Percentiles rank a stretch among this genome's conserved stretches.
Evolutionary conservation across 306 rosid genomes (phyloP).

Genomic region (Mimosa pudica): DNA sequence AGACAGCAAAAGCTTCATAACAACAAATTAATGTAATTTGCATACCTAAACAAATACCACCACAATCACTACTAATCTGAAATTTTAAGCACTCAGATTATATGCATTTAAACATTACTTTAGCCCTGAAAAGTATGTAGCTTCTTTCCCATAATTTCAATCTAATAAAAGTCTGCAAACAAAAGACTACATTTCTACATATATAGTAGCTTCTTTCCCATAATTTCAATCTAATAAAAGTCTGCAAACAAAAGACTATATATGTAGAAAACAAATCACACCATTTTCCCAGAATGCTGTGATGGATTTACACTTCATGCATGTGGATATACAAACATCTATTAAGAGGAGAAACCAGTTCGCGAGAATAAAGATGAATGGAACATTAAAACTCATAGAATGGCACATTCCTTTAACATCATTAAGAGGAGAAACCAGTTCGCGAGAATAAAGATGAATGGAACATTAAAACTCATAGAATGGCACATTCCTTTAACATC

Average conservation of each 20-base stretch:
- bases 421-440: not conserved
- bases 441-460: not conserved
- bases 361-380: not conserved
- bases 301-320: not conserved
- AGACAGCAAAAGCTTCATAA: not conserved
- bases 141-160: conserved; percentile 5
- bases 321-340: not conserved
- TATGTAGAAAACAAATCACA: not conserved
- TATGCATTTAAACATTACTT: conserved; percentile 12
- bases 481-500: not conserved
- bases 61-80: not conserved
- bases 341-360: not conserved
- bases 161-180: conserved; percentile 14
- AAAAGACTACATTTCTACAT: too few relatives aligned
- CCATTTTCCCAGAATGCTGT: not conserved
- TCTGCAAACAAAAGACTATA: conserved; percentile 1
- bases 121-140: conserved; percentile 12
- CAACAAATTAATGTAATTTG: not conserved
- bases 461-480: conserved; percentile 3
- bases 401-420: too few relatives aligned
- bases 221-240: conserved; percentile 18
- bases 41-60: not conserved
- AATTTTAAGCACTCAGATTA: conserved; percentile 1
- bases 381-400: conserved; percentile 5
- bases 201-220: not conserved